Base-by-base conservation (phyloP, 164 flowering plant species). In the Dillenia suffruticosa region DNA sequence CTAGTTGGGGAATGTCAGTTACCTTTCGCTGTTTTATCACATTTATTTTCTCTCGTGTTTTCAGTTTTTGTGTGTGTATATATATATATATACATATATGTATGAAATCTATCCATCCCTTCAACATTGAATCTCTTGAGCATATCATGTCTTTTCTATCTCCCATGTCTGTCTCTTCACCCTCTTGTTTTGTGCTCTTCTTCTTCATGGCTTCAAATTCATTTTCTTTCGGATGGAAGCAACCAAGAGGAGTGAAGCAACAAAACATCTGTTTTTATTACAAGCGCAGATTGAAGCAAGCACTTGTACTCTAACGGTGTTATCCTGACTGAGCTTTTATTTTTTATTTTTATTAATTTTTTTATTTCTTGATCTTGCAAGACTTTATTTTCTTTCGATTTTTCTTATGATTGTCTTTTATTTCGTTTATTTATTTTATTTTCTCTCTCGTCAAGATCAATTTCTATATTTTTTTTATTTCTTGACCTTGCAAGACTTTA, bases 401-500 rank as follows among this genome's bases (percentile, higher is more conserved):
- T 55, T 9, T 26, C 7, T 15, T 14, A 7, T n/a, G n/a, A 8
- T 44, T 12, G 9, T 13, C 9, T 44, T 44, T 5, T 3, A 12
- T 44, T 44, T 1, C 22, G 22, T 19, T 19, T 19, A 19, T 19
- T 19, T 19, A 1, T 19, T 19, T 19, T 19, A 19, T 17, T 45
- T 12, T 10, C 22, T 14, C 8, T 58, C 0, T 1, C 8, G 16
- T 15, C 61, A 43, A 58, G 2, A n/a, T 57, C 59, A 68, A 56
- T 15, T 14, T 63, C 70, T 56, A 44, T 68, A 63, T 64, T n/a
- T 69, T 67, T 50, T 59, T 2, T 47, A 67, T 76, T 81, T 81
- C 85, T 81, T 81, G 85, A 77, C 79, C 82, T 81, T 81, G 85
- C 85, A 81, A 79, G 85, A 48, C 85, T 81, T 79, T 49, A 55